Evolutionary conservation across 75 land plant genomes (phyloP).

Genomic region (Picea glauca): DNA sequence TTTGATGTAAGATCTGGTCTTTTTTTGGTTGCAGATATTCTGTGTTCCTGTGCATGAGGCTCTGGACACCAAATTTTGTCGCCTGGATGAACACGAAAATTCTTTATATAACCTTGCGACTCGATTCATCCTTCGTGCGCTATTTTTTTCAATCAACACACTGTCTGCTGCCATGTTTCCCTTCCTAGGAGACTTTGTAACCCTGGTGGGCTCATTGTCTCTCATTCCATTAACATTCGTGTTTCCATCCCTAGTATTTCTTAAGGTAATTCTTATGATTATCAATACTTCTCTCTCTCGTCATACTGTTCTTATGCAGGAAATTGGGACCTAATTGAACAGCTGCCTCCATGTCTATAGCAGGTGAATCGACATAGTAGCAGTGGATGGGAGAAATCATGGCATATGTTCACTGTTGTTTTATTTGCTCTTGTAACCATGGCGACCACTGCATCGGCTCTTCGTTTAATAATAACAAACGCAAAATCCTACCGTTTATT

Average conservation of each 20-base stretch:
- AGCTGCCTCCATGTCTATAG: not conserved
- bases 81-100: slow-evolving; percentile 16
- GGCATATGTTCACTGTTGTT: slow-evolving; percentile 52
- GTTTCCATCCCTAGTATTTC: slow-evolving; percentile 42
- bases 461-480: slow-evolving; percentile 32
- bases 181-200: slow-evolving; percentile 57
- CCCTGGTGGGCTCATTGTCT: slow-evolving; percentile 37
- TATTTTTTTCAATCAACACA: slow-evolving; percentile 30
- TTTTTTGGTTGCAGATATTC: slow-evolving; percentile 38
- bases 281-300: not conserved
- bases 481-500: slow-evolving; percentile 37
- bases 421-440: slow-evolving; percentile 27
- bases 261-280: slow-evolving; percentile 28
- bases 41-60: slow-evolving; percentile 48
- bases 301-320: not conserved
- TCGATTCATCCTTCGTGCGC: slow-evolving; percentile 24
- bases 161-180: slow-evolving; percentile 48
- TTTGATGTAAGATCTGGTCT: not conserved
- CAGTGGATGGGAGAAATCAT: slow-evolving; percentile 18
- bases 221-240: slow-evolving; percentile 43
- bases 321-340: not conserved
- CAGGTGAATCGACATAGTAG: slow-evolving; percentile 41
- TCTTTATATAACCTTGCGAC: slow-evolving; percentile 26
- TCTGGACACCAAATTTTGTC: slow-evolving; percentile 42
- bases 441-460: slow-evolving; percentile 28